A percentile compares a stretch with the other conserved stretches of the same genome.
phyloP scores from a whole-genome alignment of 371 early-diverging fungal genomes.

The Paraphysoderma sedebokerense region DNA sequence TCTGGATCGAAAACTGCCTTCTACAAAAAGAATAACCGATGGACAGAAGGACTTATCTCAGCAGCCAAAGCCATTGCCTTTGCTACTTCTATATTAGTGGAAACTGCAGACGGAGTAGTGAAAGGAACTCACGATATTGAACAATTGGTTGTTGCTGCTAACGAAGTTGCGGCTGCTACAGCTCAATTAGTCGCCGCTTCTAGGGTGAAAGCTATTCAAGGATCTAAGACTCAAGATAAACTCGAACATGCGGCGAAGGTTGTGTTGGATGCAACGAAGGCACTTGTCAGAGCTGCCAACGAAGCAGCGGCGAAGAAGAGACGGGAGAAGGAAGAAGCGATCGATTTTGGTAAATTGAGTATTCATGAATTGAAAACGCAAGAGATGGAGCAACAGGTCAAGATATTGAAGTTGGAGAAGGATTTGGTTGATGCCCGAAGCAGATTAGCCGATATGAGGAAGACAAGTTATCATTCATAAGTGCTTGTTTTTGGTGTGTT shows the following conservation, averaged over 20 bases:
- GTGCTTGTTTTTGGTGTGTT: too few relatives aligned
- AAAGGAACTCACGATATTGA: conserved; percentile 77
- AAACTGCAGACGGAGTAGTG: conserved; percentile 89
- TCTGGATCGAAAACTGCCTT: conserved; percentile 70
- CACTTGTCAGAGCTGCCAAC: conserved; percentile 84
- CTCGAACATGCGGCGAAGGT: conserved; percentile 82
- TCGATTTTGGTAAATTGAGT: conserved; percentile 58
- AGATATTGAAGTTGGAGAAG: conserved; percentile 85
- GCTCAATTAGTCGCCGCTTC: conserved; percentile 94
- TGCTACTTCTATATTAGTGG: conserved; percentile 80
- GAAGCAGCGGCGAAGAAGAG: conserved; percentile 55
- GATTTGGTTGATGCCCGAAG: conserved; percentile 70
- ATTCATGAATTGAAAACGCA: conserved; percentile 82
- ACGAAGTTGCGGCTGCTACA: conserved; percentile 88
- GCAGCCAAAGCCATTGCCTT: conserved; percentile 90
- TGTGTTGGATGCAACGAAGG: conserved; percentile 78
- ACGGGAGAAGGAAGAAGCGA: conserved; percentile 28
- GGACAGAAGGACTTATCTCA: conserved; percentile 96
- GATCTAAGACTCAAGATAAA: conserved; percentile 76
- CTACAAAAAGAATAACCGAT: conserved; percentile 96
- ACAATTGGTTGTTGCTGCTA: conserved; percentile 87
- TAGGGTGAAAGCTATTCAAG: conserved; percentile 79
- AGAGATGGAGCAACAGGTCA: conserved; percentile 96
- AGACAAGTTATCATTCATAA: conserved; percentile 44
- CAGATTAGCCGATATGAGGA: conserved; percentile 80